Conservation (phyloP, 805 yeast species). For the Suhomyces xylopsoci region DNA sequence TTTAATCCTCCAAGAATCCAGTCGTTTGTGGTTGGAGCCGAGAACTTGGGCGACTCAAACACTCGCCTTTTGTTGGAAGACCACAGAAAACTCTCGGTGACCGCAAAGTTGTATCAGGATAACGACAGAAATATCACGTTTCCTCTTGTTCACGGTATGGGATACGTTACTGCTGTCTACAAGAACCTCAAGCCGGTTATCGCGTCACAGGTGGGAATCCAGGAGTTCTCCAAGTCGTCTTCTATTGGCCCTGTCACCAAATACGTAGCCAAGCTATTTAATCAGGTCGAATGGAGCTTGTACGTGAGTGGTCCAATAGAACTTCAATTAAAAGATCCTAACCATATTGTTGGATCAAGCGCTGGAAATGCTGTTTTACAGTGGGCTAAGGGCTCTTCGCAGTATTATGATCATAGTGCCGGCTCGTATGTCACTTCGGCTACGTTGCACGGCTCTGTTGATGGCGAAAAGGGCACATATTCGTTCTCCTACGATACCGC, state of each 20-base stretch:
- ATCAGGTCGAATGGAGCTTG: conserved; percentile 63
- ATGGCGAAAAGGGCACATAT: conserved; percentile 25
- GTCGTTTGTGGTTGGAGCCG: conserved; percentile 49
- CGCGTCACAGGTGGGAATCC: conserved; percentile 65
- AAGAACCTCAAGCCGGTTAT: conserved; percentile 25
- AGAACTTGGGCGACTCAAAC: conserved; percentile 17
- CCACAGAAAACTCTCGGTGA: conserved; percentile 32
- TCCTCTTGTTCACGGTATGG: conserved; percentile 80
- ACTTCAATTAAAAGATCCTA: conserved; percentile 28
- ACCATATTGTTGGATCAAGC: conserved; percentile 42
- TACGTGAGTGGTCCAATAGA: conserved; percentile 46
- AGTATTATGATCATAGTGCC: conserved; percentile 55
- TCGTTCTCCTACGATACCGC: conserved; percentile 24
- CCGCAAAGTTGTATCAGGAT: conserved; percentile 17
- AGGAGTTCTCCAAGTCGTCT: conserved; percentile 38
- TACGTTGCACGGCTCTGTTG: conserved; percentile 29
- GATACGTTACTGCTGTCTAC: conserved; percentile 64
- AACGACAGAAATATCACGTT: conserved; percentile 18
- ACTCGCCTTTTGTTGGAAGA: conserved; percentile 19
- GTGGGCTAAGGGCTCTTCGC: conserved; percentile 23
- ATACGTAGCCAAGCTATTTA: conserved; percentile 52
- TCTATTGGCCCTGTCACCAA: conserved; percentile 41
- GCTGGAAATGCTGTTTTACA: conserved; percentile 36
- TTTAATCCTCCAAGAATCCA: conserved; percentile 67
- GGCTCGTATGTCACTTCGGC: conserved; percentile 58